Conservation (phyloP, 1,139 yeast species). For the Saccharomycopsis hybrid region DNA sequence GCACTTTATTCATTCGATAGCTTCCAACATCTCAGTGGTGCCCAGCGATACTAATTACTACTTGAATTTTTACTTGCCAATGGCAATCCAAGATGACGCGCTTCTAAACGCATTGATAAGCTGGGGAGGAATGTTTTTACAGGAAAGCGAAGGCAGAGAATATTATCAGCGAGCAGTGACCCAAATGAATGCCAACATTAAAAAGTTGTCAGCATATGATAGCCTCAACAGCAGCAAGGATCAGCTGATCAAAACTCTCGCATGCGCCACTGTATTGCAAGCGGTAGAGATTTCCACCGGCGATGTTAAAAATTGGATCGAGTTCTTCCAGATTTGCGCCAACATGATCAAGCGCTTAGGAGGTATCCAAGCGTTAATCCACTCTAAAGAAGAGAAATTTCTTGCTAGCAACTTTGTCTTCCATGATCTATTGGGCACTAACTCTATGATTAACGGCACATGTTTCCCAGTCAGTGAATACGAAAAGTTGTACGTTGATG, state of each 20-base stretch:
- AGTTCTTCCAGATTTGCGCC: slow-evolving; percentile 26
- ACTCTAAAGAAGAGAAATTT: slow-evolving; percentile 39
- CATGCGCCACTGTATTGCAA: slow-evolving; percentile 24
- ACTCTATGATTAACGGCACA: slow-evolving; percentile 35
- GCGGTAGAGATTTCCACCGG: slow-evolving; percentile 38
- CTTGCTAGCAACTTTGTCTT: slow-evolving; percentile 38
- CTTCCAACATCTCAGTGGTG: slow-evolving; percentile 27
- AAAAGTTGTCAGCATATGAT: background rate
- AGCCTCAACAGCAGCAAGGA: background rate
- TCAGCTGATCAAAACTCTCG: slow-evolving; percentile 6
- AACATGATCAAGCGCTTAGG: slow-evolving; percentile 30
- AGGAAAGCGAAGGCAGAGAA: slow-evolving; percentile 25
- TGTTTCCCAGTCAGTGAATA: slow-evolving; percentile 33
- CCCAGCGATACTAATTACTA: slow-evolving; percentile 37
- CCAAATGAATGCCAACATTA: background rate
- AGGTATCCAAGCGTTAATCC: slow-evolving; percentile 32
- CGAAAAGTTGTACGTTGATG: slow-evolving; percentile 29
- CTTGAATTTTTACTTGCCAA: slow-evolving; percentile 36
- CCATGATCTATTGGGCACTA: slow-evolving; percentile 39
- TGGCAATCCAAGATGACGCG: slow-evolving; percentile 37
- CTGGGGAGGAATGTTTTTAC: slow-evolving; percentile 39
- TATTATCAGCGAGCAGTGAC: slow-evolving; percentile 24
- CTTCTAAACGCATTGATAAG: slow-evolving; percentile 41
- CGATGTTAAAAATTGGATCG: slow-evolving; percentile 39
- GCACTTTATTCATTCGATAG: slow-evolving; percentile 27